Percentiles rank a stretch among this genome's conserved stretches.
Evolutionary conservation across 2,329 filamentous ascomycete species (phyloP).

Genomic region (Colletotrichum horii): DNA sequence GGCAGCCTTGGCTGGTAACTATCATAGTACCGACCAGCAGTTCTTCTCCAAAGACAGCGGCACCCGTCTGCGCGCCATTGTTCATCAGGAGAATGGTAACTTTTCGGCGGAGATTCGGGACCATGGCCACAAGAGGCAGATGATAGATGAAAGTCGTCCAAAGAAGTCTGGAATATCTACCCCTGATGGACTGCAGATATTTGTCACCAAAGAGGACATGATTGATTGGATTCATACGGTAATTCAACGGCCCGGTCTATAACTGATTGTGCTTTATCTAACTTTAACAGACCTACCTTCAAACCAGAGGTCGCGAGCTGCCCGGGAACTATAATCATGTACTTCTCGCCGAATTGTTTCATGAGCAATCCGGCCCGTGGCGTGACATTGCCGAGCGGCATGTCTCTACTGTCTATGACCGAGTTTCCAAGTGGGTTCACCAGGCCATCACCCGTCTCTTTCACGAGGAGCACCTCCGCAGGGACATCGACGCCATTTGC

Average conservation of each 20-base stretch:
- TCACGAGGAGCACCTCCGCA: not conserved
- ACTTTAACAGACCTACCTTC: not conserved
- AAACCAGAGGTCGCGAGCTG: slow-evolving; percentile 49
- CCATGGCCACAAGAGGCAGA: slow-evolving; percentile 43
- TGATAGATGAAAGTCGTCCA: slow-evolving; percentile 24
- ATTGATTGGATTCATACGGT: not conserved
- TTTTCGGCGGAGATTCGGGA: slow-evolving; percentile 51
- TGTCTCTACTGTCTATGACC: not conserved
- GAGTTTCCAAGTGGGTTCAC: not conserved
- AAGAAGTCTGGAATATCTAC: not conserved
- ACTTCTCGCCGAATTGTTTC: slow-evolving; percentile 64
- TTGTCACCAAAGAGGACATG: not conserved
- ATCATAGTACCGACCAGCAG: slow-evolving; percentile 36
- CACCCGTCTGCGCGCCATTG: slow-evolving; percentile 56
- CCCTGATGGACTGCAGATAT: slow-evolving; percentile 18
- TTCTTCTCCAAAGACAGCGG: slow-evolving; percentile 55
- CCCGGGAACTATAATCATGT: slow-evolving; percentile 66
- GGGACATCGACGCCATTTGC: not conserved
- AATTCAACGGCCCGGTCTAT: slow-evolving; percentile 16
- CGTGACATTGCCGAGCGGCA: not conserved
- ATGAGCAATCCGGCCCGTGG: slow-evolving; percentile 63
- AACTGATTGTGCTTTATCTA: rapidly evolving
- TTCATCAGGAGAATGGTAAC: slow-evolving; percentile 52
- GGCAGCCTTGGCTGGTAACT: slow-evolving; percentile 55
- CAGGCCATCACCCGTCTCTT: not conserved